Conservation (phyloP, 2,329 filamentous ascomycete species). For the Byssochlamys sp. region DNA sequence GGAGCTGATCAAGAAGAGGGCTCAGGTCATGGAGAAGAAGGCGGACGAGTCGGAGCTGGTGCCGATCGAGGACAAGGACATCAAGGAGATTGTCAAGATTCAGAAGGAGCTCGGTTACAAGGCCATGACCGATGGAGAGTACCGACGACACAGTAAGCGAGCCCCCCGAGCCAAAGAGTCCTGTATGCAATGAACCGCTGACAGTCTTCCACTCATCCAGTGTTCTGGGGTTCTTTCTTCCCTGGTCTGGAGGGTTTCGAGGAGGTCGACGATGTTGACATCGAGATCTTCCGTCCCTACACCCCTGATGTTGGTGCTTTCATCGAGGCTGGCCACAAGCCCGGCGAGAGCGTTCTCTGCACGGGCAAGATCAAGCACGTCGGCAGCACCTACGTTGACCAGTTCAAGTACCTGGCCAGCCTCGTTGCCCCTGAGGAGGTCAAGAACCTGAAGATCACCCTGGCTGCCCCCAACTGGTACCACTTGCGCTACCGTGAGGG, state of each 20-base stretch:
- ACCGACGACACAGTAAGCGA: slow-evolving; percentile 38
- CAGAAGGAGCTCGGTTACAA: slow-evolving; percentile 56
- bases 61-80: slow-evolving; percentile 54
- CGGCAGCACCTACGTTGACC: slow-evolving; percentile 47
- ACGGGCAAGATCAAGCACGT: slow-evolving; percentile 50
- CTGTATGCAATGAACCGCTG: neutral
- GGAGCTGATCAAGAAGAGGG: slow-evolving; percentile 51
- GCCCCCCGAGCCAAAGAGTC: neutral
- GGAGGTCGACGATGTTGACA: slow-evolving; percentile 39
- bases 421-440: slow-evolving; percentile 52
- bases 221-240: slow-evolving; percentile 52
- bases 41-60: slow-evolving; percentile 47
- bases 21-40: slow-evolving; percentile 47
- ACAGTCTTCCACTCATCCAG: slow-evolving; percentile 12
- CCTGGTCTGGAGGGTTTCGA: slow-evolving; percentile 47
- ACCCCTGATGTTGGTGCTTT: slow-evolving; percentile 55
- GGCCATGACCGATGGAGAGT: slow-evolving; percentile 61
- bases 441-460: slow-evolving; percentile 58
- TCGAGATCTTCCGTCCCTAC: slow-evolving; percentile 48
- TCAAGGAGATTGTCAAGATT: slow-evolving; percentile 55
- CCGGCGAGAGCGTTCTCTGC: slow-evolving; percentile 48
- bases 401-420: slow-evolving; percentile 52
- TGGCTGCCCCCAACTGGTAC: slow-evolving; percentile 60
- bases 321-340: slow-evolving; percentile 48
- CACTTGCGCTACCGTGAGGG: slow-evolving; percentile 53